Percentiles rank a stretch among this genome's conserved stretches.
Evolutionary conservation across 176 grass and related monocot species (phyloP).

Genomic region (Rhynchospora pubera): DNA sequence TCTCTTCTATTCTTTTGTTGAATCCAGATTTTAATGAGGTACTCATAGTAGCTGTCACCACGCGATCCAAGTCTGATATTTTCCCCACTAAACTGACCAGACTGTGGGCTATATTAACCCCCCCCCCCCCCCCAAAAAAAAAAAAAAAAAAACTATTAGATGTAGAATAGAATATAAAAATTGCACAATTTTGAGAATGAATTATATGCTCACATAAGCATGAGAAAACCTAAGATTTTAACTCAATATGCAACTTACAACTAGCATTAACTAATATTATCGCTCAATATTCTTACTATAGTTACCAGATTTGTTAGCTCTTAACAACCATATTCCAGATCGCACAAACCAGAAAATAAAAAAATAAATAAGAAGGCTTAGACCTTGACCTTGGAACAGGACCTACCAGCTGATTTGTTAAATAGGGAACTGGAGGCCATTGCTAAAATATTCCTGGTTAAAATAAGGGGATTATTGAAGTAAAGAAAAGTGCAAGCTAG

Average conservation of each 20-base stretch:
- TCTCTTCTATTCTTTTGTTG: conserved; percentile 57
- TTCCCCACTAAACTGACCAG: conserved; percentile 88
- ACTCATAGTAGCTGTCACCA: conserved; percentile 99
- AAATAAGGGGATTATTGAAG: not conserved
- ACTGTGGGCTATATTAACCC: conserved; percentile 53
- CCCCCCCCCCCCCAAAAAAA: not conserved
- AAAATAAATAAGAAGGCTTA: not conserved
- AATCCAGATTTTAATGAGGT: conserved; percentile 93
- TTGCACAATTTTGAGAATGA: not conserved
- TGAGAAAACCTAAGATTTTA: not conserved
- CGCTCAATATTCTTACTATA: not conserved
- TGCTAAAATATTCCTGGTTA: not conserved
- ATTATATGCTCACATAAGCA: not conserved
- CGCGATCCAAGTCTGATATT: conserved; percentile 94
- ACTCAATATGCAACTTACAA: not conserved
- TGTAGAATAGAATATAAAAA: not conserved
- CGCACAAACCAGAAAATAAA: not conserved
- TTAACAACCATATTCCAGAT: not conserved
- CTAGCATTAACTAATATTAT: not conserved
- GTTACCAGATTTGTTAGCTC: not conserved
- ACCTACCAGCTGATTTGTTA: not conserved
- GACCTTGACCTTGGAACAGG: not conserved
- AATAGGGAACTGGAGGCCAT: not conserved
- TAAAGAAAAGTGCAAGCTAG: not conserved
- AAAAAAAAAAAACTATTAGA: conserved; percentile 16